Conservation (phyloP, 371 early-diverging fungal species). For the Choanephora cucurbitarum region DNA sequence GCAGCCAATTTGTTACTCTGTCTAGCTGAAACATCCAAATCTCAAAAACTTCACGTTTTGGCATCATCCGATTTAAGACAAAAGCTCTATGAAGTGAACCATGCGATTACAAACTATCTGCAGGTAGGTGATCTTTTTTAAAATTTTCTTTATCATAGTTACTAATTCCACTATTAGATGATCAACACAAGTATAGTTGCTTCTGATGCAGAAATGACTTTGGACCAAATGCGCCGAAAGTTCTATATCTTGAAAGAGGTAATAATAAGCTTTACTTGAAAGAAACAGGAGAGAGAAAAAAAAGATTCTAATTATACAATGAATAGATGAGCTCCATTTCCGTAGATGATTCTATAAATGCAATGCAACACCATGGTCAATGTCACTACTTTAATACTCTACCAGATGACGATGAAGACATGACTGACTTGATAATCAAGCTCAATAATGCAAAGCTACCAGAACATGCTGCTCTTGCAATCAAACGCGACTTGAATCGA, state of each 20-base stretch:
- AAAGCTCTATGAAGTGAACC: constrained; percentile 53
- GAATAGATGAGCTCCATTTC: not conserved
- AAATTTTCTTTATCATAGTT: no score
- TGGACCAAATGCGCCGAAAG: constrained; percentile 74
- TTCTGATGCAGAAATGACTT: constrained; percentile 13
- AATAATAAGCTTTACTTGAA: constrained; percentile 11
- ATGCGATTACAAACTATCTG: constrained; percentile 68
- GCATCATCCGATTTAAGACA: constrained; percentile 56
- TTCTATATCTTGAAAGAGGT: constrained; percentile 80
- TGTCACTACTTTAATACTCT: constrained; percentile 1
- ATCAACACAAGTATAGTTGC: constrained; percentile 18
- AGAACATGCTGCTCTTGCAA: constrained; percentile 59
- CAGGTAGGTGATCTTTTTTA: constrained; percentile 49
- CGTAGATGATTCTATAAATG: not conserved
- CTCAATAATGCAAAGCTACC: constrained; percentile 64
- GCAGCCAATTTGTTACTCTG: constrained; percentile 70
- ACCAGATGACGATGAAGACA: constrained; percentile 62
- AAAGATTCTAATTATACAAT: not conserved
- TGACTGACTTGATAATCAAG: constrained; percentile 57
- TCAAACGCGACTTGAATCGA: constrained; percentile 72
- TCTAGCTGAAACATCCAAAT: constrained; percentile 63
- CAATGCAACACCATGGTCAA: not conserved
- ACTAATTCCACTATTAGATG: constrained; percentile 5
- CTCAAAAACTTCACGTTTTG: constrained; percentile 69
- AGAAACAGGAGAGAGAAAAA: not conserved